phyloP scores from a whole-genome alignment of 805 yeast species.

The Monosporozyma servazzii region DNA sequence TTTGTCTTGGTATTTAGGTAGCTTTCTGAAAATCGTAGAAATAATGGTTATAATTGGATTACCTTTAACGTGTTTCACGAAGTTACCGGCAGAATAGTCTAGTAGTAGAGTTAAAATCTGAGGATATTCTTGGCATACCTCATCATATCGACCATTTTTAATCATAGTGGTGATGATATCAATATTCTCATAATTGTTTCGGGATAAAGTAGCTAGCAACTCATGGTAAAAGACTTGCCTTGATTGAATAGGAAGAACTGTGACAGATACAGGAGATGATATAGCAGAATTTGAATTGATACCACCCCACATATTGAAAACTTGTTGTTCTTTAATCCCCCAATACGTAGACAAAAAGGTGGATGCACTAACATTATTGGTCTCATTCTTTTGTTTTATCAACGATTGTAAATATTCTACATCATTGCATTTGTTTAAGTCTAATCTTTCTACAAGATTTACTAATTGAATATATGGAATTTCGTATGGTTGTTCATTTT shows the following conservation, averaged over 20 bases:
- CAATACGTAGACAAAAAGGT: constrained; percentile 39
- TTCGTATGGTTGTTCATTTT: constrained; percentile 33
- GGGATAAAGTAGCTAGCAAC: constrained; percentile 25
- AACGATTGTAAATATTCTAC: background rate
- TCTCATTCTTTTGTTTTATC: background rate
- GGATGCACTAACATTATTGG: constrained; percentile 16
- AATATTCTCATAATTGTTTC: constrained; percentile 13
- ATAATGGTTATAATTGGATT: constrained; percentile 19
- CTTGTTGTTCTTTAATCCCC: constrained; percentile 38
- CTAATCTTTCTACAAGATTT: constrained; percentile 28
- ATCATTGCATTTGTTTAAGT: constrained; percentile 15
- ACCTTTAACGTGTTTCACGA: constrained; percentile 35
- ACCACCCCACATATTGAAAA: constrained; percentile 38
- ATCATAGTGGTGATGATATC: constrained; percentile 19
- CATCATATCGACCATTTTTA: constrained; percentile 8
- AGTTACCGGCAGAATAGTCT: constrained; percentile 48
- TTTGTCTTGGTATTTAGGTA: constrained; percentile 19
- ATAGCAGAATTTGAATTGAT: constrained; percentile 26
- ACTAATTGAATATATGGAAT: constrained; percentile 33
- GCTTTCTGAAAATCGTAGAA: constrained; percentile 30
- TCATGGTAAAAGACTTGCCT: constrained; percentile 29
- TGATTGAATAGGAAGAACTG: constrained; percentile 35
- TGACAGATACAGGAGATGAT: constrained; percentile 35
- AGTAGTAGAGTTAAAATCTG: constrained; percentile 40
- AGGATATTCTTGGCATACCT: constrained; percentile 16